These are phyloP conservation scores for Melocanna baccifera DNA, from an alignment of 176 grass and related monocot species.

Conservation along the genomic window DNA sequence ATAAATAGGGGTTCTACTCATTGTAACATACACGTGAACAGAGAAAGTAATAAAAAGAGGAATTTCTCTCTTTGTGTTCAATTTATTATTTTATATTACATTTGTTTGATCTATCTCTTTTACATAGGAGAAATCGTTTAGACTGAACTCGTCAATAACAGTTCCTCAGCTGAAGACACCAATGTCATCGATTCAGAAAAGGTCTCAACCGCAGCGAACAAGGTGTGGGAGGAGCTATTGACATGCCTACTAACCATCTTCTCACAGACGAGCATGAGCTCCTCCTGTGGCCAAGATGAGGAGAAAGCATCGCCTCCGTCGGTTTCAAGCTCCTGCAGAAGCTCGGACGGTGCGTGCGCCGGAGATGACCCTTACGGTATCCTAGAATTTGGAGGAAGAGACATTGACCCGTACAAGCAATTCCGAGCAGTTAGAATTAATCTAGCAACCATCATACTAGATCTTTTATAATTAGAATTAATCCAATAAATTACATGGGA, in stretches of 20 bases:
- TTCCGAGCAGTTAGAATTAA: conserved; percentile 41
- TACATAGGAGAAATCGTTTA: too few relatives aligned
- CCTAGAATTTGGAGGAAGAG: conserved; percentile 53
- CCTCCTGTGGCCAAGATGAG: conserved; percentile 32
- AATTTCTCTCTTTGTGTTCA: too few relatives aligned
- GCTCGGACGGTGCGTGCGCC: conserved; percentile 15
- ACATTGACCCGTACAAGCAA: conserved; percentile 59
- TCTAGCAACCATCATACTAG: too few relatives aligned
- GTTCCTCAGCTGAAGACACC: too few relatives aligned
- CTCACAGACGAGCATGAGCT: conserved; percentile 55
- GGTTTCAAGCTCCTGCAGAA: conserved; percentile 43
- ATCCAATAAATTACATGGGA: too few relatives aligned
- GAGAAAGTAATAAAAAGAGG: too few relatives aligned
- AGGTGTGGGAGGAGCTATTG: conserved; percentile 67
- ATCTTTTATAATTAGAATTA: too few relatives aligned
- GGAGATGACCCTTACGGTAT: conserved; percentile 56
- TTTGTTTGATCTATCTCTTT: too few relatives aligned
- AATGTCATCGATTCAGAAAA: conserved; percentile 26
- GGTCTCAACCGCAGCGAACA: conserved; percentile 42
- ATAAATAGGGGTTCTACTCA: too few relatives aligned
- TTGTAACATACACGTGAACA: too few relatives aligned
- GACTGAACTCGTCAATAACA: too few relatives aligned
- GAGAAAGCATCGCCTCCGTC: conserved; percentile 43
- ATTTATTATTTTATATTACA: too few relatives aligned
- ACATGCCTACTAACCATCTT: conserved; percentile 66